phyloP scores from a whole-genome alignment of 129 eudicot species.

The Ambrosia trifida region DNA sequence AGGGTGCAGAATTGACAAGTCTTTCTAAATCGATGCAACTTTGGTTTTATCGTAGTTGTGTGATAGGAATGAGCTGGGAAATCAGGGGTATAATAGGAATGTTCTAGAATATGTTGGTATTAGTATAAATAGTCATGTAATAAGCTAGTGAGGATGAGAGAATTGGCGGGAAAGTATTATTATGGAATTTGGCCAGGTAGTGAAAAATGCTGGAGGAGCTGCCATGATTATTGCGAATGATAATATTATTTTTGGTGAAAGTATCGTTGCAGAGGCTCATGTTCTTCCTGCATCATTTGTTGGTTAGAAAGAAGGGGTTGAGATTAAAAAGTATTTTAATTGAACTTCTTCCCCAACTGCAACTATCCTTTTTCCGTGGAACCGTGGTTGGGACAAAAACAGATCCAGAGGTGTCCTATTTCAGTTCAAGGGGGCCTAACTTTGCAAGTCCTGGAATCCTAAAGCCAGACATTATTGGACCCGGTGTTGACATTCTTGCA shows the following conservation, averaged over 20 bases:
- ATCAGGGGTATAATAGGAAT: no score
- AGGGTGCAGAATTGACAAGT: no score
- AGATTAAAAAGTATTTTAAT: conserved; percentile 33
- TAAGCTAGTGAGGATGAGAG: no score
- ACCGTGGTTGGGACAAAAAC: conserved; percentile 30
- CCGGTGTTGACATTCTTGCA: conserved; percentile 60
- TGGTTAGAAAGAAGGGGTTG: conserved; percentile 38
- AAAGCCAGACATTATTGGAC: conserved; percentile 62
- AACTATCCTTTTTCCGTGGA: conserved; percentile 44
- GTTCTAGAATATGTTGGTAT: no score
- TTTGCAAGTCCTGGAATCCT: conserved; percentile 48
- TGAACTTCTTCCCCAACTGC: conserved; percentile 50
- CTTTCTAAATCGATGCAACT: no score
- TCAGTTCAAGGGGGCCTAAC: conserved; percentile 60
- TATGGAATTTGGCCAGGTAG: conserved; percentile 43
- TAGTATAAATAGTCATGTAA: no score
- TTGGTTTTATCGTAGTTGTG: no score
- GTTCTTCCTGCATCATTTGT: conserved; percentile 56
- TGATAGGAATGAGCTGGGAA: no score
- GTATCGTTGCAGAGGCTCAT: conserved; percentile 36
- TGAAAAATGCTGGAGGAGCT: conserved; percentile 56
- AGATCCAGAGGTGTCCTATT: conserved; percentile 53
- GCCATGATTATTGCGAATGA: conserved; percentile 59
- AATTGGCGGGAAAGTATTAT: no score
- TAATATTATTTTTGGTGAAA: conserved; percentile 18